Conservation (phyloP, 2,329 filamentous ascomycete species). For the Didymella pinodella region DNA sequence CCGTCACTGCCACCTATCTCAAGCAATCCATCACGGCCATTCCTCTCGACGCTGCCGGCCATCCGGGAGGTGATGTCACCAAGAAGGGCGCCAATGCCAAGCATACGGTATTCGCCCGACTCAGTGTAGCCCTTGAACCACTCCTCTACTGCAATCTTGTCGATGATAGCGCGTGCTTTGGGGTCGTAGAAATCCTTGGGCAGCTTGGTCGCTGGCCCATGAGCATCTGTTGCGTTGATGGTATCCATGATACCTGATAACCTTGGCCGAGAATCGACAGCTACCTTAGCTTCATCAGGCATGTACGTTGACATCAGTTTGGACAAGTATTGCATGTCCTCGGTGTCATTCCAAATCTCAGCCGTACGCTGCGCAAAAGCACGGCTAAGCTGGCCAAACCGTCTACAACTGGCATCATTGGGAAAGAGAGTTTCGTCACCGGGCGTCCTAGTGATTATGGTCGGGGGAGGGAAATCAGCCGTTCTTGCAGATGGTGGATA, state of each 20-base stretch:
- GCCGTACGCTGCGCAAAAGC: slow-evolving; percentile 59
- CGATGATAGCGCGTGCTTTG: slow-evolving; percentile 72
- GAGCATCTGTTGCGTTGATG: slow-evolving; percentile 85
- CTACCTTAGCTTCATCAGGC: slow-evolving; percentile 73
- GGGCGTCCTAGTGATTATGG: slow-evolving; percentile 55
- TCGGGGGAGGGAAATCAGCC: slow-evolving; percentile 53
- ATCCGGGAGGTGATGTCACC: slow-evolving; percentile 76
- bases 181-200: slow-evolving; percentile 88
- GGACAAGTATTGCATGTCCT: slow-evolving; percentile 85
- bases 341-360: slow-evolving; percentile 62
- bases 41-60: slow-evolving; percentile 48
- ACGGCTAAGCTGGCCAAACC: slow-evolving; percentile 57
- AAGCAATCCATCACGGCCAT: slow-evolving; percentile 51
- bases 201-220: slow-evolving; percentile 79
- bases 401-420: slow-evolving; percentile 58
- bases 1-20: slow-evolving; percentile 49
- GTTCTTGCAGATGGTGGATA: slow-evolving; percentile 56
- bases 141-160: slow-evolving; percentile 81
- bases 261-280: slow-evolving; percentile 83
- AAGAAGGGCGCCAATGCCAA: slow-evolving; percentile 85
- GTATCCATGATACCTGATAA: slow-evolving; percentile 94
- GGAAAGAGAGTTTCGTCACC: slow-evolving; percentile 60
- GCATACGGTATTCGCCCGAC: slow-evolving; percentile 82
- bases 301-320: slow-evolving; percentile 84
- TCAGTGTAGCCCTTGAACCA: slow-evolving; percentile 92